A percentile compares a stretch with the other conserved stretches of the same genome.
phyloP scores from a whole-genome alignment of 257 asterid genomes.

The Haberlea rhodopensis region DNA sequence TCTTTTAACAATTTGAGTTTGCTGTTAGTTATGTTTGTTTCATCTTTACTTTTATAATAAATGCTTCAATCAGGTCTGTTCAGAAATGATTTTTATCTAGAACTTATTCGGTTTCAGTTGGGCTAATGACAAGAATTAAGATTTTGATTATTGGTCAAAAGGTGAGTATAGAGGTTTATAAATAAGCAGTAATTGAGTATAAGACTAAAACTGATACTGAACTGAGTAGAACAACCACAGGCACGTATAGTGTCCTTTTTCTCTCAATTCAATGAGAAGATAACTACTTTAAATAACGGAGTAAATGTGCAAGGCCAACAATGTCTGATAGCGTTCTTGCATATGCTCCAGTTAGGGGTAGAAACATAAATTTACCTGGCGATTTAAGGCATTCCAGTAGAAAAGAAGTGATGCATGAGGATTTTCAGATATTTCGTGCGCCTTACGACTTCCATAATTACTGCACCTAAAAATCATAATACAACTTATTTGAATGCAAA shows the following conservation, averaged over 20 bases:
- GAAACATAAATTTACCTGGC: slow-evolving; percentile 36
- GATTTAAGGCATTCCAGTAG: slow-evolving; percentile 49
- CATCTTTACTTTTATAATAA: no score
- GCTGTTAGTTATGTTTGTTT: no score
- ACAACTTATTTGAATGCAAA: neutral
- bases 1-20: no score
- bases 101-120: neutral
- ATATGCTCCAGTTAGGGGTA: neutral
- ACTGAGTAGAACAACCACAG: neutral
- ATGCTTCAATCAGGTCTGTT: no score
- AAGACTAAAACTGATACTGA: neutral
- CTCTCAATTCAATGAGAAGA: slow-evolving; percentile 6
- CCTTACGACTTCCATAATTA: slow-evolving; percentile 46
- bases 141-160: no score
- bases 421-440: slow-evolving; percentile 40
- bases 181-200: neutral
- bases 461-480: slow-evolving; percentile 37
- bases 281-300: neutral
- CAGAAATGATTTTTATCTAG: no score
- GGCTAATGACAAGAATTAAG: no score
- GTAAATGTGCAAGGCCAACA: neutral
- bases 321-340: neutral
- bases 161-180: no score
- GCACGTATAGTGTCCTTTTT: neutral
- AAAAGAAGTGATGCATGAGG: slow-evolving; percentile 47